A percentile compares a stretch with the other conserved stretches of the same genome.
These are phyloP conservation scores for Trypanosoma avium DNA, from an alignment of 208 protist genomes.

Conservation along the genomic window DNA sequence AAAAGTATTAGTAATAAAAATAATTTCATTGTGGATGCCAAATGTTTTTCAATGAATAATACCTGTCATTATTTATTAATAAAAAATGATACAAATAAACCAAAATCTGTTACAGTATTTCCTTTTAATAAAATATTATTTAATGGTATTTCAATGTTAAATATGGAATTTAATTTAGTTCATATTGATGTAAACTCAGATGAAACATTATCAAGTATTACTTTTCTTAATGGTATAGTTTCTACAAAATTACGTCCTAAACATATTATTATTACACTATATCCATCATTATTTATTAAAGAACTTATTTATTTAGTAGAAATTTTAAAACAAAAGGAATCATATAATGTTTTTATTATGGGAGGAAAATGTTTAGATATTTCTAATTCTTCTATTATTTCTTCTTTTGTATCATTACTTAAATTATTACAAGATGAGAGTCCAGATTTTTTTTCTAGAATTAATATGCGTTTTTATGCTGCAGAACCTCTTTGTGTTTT, in stretches of 20 bases:
- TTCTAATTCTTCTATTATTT: not conserved
- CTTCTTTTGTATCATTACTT: not conserved
- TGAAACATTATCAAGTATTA: conserved; percentile 26
- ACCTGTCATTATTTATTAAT: conserved; percentile 17
- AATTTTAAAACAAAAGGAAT: conserved; percentile 3
- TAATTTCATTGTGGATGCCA: not conserved
- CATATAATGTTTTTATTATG: conserved; percentile 14
- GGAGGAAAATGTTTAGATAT: not conserved
- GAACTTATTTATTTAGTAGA: conserved; percentile 12
- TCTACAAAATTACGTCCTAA: not conserved
- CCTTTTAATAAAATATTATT: conserved; percentile 12
- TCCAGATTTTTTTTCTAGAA: not conserved
- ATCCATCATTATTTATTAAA: conserved; percentile 29
- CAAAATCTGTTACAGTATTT: not conserved
- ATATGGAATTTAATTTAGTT: conserved; percentile 32
- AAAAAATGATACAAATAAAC: not conserved
- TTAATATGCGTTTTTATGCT: conserved; percentile 18
- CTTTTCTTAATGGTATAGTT: conserved; percentile 24
- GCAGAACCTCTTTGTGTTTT: conserved; percentile 23
- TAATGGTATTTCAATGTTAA: conserved; percentile 7
- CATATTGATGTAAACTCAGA: conserved; percentile 39
- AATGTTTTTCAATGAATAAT: conserved; percentile 6
- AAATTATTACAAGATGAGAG: conserved; percentile 1
- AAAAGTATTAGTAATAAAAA: conserved; percentile 1
- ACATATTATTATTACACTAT: conserved; percentile 33